Conservation (phyloP, 2,329 filamentous ascomycete genomes). For the Hymenoscyphus linearis region DNA sequence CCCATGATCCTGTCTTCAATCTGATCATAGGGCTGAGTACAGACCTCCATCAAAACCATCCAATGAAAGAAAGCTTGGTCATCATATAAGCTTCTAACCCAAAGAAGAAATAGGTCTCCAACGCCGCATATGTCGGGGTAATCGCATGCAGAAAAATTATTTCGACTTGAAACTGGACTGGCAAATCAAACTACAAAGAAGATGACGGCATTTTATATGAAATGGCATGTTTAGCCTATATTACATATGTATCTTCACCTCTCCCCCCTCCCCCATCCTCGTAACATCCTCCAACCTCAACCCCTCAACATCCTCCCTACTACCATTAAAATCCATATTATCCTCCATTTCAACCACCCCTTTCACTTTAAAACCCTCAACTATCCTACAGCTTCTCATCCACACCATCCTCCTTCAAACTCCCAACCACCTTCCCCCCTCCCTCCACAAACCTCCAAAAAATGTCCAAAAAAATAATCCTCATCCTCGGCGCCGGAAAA, state of each 20-base stretch:
- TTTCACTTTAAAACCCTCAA: neutral
- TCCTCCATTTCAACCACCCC: neutral
- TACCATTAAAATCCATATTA: neutral
- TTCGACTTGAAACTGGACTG: neutral
- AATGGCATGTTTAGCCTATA: too few species aligned
- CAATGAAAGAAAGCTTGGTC: neutral
- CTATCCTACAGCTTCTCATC: too few species aligned
- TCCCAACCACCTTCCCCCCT: neutral
- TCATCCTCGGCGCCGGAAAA: slow-evolving; percentile 39
- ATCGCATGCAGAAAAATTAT: neutral
- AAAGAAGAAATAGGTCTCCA: neutral
- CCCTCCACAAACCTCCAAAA: neutral
- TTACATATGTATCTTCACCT: too few species aligned
- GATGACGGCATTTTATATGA: too few species aligned
- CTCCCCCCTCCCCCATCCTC: too few species aligned
- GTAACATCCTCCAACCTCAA: too few species aligned
- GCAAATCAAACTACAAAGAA: neutral
- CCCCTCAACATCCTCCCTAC: too few species aligned
- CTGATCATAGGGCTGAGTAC: too few species aligned
- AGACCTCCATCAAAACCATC: too few species aligned
- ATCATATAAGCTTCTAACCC: neutral
- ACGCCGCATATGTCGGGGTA: neutral
- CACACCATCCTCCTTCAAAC: neutral
- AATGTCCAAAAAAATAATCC: slow-evolving; percentile 16
- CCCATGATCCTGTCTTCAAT: too few species aligned